Conservation (phyloP, 1,284 basidiomycete species). For the Tylopilus sp. region DNA sequence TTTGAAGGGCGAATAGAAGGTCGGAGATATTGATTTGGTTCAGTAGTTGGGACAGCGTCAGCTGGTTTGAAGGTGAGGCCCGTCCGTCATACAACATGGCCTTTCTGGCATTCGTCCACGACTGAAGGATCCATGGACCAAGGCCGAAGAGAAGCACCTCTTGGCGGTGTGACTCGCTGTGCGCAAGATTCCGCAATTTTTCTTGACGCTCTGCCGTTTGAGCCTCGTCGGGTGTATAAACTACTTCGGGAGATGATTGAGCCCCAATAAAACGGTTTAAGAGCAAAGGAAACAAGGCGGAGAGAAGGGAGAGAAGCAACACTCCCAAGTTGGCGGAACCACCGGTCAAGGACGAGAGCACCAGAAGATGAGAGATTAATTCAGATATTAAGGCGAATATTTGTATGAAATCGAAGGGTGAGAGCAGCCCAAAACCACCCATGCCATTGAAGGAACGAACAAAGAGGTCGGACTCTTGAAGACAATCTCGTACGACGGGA, state of each 20-base stretch:
- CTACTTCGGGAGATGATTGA: conserved; percentile 41
- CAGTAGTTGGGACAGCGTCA: conserved; percentile 40
- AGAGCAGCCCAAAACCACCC: conserved; percentile 66
- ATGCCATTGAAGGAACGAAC: conserved; percentile 68
- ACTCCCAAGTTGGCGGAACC: conserved; percentile 53
- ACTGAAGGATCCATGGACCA: conserved; percentile 73
- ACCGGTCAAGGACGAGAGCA: conserved; percentile 65
- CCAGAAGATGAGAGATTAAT: conserved; percentile 61
- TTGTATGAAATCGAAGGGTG: conserved; percentile 72
- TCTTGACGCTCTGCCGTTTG: conserved; percentile 66
- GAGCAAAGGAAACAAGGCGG: conserved; percentile 52
- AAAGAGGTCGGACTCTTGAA: conserved; percentile 81
- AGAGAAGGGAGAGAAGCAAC: conserved; percentile 56
- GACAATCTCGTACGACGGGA: conserved; percentile 63
- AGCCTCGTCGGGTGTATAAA: conserved; percentile 49
- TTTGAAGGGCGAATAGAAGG: conserved; percentile 59
- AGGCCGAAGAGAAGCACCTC: conserved; percentile 79
- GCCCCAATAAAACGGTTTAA: conserved; percentile 46
- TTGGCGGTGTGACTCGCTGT: conserved; percentile 65
- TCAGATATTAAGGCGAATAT: conserved; percentile 68
- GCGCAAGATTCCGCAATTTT: conserved; percentile 65
- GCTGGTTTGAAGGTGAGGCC: conserved; percentile 38
- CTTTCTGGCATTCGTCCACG: conserved; percentile 65
- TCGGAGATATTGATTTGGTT: conserved; percentile 61
- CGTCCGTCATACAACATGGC: conserved; percentile 55